Base-by-base conservation (phyloP, 164 flowering plant species). In the Dillenia suffruticosa region DNA sequence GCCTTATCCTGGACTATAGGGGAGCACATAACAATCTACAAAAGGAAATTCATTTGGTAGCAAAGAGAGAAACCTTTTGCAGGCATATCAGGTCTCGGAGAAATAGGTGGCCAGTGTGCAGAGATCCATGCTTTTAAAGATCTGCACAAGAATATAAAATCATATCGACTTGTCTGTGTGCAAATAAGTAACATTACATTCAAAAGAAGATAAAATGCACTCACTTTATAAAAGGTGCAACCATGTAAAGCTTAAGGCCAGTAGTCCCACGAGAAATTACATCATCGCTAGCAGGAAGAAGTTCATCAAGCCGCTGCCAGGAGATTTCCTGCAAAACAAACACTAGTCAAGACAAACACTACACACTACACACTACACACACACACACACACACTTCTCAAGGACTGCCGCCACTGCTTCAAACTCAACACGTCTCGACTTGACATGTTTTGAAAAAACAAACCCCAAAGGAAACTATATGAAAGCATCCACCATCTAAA, bases 181-280 rank as follows among this genome's bases (percentile, higher is more conserved):
- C 40, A 32, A 32, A 5, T 32, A 32, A 49, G 9, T 19, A 9
- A 14, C 40, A 0, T 17, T 60, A 40, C 56, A 1, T 43, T 19
- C 12, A 54, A 40, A 53, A 49, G 48, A 12, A 43, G 22, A 10
- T 32, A 10, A 12, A 56, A n/a, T 49, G 26, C 52, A 80, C 96
- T 79, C 71, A 91, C 96, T 56, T 64, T 54, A 94, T 63, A 73
- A 94, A 88, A 12, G 97, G 97, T 53, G 94, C 81, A 72, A 94
- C 95, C 97, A 94, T 94, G 71, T 89, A 94, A 58, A 94, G 90
- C 81, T 88, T 94, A 60, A 86, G 81, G 45, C 97, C 97, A 64
- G 77, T 77, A 48, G 75, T 46, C 51, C 87, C 84, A 58, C 90
- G 97, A 64, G 95, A 84, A 71, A 82, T 79, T 49, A 81, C 84